Evolutionary conservation across 164 flowering plant species (phyloP).

Genomic region (Buxus sempervirens): DNA sequence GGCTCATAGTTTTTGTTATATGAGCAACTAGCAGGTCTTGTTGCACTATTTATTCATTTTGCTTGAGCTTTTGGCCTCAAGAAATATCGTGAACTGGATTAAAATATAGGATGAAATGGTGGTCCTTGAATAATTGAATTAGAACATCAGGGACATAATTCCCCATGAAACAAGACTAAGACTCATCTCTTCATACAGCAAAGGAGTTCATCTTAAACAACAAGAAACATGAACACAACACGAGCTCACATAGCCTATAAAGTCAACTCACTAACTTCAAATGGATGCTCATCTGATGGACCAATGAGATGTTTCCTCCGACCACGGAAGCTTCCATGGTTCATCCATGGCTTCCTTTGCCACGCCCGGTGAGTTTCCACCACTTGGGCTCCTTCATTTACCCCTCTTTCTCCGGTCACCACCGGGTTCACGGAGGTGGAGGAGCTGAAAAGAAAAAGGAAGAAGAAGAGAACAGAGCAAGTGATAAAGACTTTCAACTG

Average conservation of each 20-base stretch:
- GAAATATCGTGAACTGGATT: too few relatives aligned
- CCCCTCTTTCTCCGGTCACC: not conserved
- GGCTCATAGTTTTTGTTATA: too few relatives aligned
- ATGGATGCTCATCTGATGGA: constrained; percentile 24
- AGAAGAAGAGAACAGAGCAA: constrained; percentile 11
- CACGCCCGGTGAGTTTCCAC: constrained; percentile 11
- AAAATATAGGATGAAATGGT: too few relatives aligned
- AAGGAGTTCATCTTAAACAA: not conserved
- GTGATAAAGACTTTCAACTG: constrained; percentile 8
- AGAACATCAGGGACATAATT: too few relatives aligned
- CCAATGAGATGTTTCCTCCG: constrained; percentile 42
- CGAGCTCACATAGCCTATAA: constrained; percentile 13
- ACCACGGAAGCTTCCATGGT: constrained; percentile 56
- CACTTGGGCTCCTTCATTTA: not conserved
- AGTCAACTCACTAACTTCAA: constrained; percentile 26
- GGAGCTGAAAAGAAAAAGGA: constrained; percentile 15
- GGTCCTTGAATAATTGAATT: too few relatives aligned
- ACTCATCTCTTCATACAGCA: not conserved
- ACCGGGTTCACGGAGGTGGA: constrained; percentile 6
- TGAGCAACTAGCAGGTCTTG: too few relatives aligned
- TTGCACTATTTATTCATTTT: too few relatives aligned
- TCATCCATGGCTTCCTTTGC: constrained; percentile 42
- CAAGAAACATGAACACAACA: not conserved
- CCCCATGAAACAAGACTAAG: too few relatives aligned
- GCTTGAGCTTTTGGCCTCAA: too few relatives aligned